Base-by-base conservation (phyloP, 1,284 basidiomycete genomes). In the Leccinum brunneo-olivaceum region DNA sequence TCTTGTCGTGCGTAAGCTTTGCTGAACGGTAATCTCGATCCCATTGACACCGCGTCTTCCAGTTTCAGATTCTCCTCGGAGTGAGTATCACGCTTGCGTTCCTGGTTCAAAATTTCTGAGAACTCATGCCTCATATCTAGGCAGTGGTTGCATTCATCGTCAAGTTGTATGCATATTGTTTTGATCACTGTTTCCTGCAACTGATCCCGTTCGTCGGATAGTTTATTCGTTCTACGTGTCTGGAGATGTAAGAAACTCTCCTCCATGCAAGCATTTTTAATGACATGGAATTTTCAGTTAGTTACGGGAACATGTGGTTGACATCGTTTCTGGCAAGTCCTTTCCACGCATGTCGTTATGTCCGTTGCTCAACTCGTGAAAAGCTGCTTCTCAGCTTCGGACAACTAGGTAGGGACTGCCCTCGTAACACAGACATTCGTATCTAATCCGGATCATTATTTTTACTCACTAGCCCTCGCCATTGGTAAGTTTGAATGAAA, bases 151-250 rank as follows among this genome's bases (percentile, higher is more conserved):
- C 79, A n/a, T 58, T 66, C 6, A 66, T 82, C 32, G 81, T 84
- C 29, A 84, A 81, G 60, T 59, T 64, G 80, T 84, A 49, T 47
- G 77, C 66, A 39, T 39, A 44, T 16, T 6, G 7, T 42, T 42
- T 38, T 34, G 5, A 7, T n/a, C n/a, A 3, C 16, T 18, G 2
- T 41, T 15, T 9, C 20, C 7, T 16, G 11, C 25, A 5, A 28
- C 40, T 24, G 32, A 44, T 23, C 15, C 20, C 25, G 18, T n/a
- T 27, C n/a, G 1, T 16, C 12, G 18, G 40, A 1, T 34, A 84
- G 81, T 21, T 74, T 74, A 47, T 84, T 83, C 48, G 73, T 69
- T 1, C 61, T 81, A 52, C 73, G 82, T 27, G 80, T 85, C 38
- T 84, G 79, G 79, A 65, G 81, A 63, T 85, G 81, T 85, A 56